Base-by-base conservation (phyloP, 345 rosid species). In the Eucalyptus pauciflora region DNA sequence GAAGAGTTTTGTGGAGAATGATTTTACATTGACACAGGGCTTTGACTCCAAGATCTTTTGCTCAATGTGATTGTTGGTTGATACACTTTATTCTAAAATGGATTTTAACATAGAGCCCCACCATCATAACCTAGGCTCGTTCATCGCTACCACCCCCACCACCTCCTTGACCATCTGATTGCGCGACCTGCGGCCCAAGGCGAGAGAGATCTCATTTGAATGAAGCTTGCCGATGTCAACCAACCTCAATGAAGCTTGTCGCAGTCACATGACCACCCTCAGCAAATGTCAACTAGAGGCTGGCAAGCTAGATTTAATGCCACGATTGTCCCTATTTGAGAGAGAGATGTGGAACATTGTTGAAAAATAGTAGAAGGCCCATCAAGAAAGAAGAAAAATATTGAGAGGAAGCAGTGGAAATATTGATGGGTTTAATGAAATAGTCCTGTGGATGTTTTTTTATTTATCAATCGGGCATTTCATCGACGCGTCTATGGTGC, bases 91-190 rank as follows among this genome's bases (percentile, higher is more conserved):
- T 33, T 33, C 33, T 33, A 33, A 33, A 33, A 2, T 33, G 33
- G 33, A 33, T 33, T 33, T 33, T 33, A 33, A 2, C 2, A 33
- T 2, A 33, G 33, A 33, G 33, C 33, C 33, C 33, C 33, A 33
- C 33, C 33, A 33, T 33, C 33, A 33, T 33, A 33, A 33, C 33
- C 33, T 33, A 33, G 33, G 33, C 33, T 33, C 33, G 33, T 33
- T 33, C 33, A 2, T 33, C 33, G 4, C 37, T 37, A 37, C 37
- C 4, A 3, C 37, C 37, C 22, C 58, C 7, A 24, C n/a, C 13
- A 58, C n/a, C 4, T 24, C n/a, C 4, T 58, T 7, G 0, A 58
- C 6, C 0, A 0, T 58, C 0, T 10, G 11, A 25, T 58, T 25
- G 29, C 6, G n/a, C 1, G 4, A 58, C 64, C n/a, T 58, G 5